A percentile compares a stretch with the other conserved stretches of the same genome.
phyloP scores from a whole-genome alignment of 139 green algal species.

The Coelastrella sp. region DNA sequence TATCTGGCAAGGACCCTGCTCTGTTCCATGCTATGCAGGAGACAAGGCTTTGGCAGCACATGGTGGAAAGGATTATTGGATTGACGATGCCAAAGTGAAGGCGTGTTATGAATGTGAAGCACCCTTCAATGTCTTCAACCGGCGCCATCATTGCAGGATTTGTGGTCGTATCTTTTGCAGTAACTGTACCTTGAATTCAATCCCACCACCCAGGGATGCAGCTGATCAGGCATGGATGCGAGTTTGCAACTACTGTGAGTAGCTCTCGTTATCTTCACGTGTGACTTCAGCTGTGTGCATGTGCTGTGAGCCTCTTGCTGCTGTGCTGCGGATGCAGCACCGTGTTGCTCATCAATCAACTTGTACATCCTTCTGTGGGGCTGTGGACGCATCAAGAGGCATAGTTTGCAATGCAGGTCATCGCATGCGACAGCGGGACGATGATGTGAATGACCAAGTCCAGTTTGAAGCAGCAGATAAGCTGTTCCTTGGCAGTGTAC shows the following conservation, averaged over 20 bases:
- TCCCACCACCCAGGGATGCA: slow-evolving; percentile 46
- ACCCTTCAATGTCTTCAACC: slow-evolving; percentile 52
- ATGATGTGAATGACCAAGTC: slow-evolving; percentile 11
- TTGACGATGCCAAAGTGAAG: slow-evolving; percentile 62
- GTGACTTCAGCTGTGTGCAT: no score
- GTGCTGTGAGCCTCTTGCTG: no score
- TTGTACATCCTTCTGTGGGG: no score
- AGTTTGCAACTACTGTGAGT: slow-evolving; percentile 76
- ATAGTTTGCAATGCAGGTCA: no score
- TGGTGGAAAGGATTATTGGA: slow-evolving; percentile 59
- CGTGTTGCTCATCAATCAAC: no score
- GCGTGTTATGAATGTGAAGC: slow-evolving; percentile 65
- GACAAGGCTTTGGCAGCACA: slow-evolving; percentile 13
- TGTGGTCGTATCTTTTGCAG: slow-evolving; percentile 68
- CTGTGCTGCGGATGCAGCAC: no score
- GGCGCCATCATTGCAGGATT: slow-evolving; percentile 64
- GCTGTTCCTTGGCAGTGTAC: slow-evolving; percentile 34
- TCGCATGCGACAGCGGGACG: slow-evolving; percentile 45
- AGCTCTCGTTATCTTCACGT: no score
- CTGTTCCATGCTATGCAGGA: not conserved
- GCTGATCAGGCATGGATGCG: slow-evolving; percentile 50
- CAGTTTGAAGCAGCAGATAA: not conserved
- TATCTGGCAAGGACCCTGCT: not conserved
- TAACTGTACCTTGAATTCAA: slow-evolving; percentile 61
- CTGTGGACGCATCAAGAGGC: no score